Percentiles rank a stretch among this genome's conserved stretches.
Conservation (phyloP, 2,329 filamentous ascomycete species). For the Calonectria hongkongensis region DNA sequence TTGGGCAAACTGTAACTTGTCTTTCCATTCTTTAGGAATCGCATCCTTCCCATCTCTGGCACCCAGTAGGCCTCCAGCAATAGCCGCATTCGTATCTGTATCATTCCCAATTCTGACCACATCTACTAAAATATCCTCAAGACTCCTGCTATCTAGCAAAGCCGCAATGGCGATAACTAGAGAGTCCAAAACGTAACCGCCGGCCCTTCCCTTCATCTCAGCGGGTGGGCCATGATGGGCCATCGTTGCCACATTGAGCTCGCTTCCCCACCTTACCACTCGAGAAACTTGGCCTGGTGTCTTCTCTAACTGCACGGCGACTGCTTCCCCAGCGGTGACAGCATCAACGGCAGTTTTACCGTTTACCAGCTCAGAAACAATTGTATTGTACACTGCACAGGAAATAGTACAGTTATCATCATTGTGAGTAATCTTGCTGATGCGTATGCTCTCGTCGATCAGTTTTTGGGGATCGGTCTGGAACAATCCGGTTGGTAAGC, state of each 20-base stretch:
- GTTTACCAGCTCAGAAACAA: constrained; percentile 58
- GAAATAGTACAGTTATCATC: constrained; percentile 59
- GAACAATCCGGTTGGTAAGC: constrained; percentile 66
- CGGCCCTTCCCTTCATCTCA: constrained; percentile 54
- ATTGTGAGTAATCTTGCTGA: constrained; percentile 64
- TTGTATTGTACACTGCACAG: constrained; percentile 64
- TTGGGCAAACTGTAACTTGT: constrained; percentile 61
- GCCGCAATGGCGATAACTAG: constrained; percentile 64
- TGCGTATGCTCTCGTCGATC: constrained; percentile 58
- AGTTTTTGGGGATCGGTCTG: constrained; percentile 53
- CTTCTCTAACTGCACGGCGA: constrained; percentile 52
- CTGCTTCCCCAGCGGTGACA: constrained; percentile 52
- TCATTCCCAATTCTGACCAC: constrained; percentile 66
- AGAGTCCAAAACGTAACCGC: constrained; percentile 66
- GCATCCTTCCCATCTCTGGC: constrained; percentile 65
- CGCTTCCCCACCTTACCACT: constrained; percentile 56
- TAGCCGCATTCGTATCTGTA: constrained; percentile 68
- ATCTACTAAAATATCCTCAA: constrained; percentile 67
- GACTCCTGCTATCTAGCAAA: constrained; percentile 60
- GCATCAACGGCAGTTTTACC: constrained; percentile 53
- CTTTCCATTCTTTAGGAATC: constrained; percentile 63
- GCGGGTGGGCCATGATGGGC: constrained; percentile 57
- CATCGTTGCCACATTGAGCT: constrained; percentile 53
- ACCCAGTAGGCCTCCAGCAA: constrained; percentile 67
- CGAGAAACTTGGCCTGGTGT: constrained; percentile 44